A percentile compares a stretch with the other conserved stretches of the same genome.
phyloP scores from a whole-genome alignment of 1,139 yeast species.

The Yamadazyma pseudoaaseri region DNA sequence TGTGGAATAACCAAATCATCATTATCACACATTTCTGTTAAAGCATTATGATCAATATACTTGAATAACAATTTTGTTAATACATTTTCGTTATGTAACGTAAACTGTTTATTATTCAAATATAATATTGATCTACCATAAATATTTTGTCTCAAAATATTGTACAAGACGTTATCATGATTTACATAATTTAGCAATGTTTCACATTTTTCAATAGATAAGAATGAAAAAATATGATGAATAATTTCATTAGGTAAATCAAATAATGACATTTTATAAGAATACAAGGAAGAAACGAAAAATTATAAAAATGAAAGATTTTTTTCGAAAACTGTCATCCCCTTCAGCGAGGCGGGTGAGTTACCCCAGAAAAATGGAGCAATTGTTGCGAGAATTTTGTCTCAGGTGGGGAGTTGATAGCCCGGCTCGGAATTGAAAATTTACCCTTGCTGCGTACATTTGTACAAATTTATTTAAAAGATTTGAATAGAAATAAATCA shows the following conservation, averaged over 20 bases:
- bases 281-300: not conserved
- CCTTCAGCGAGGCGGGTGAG: constrained; percentile 4
- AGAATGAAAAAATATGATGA: constrained; percentile 13
- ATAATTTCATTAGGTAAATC: constrained; percentile 16
- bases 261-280: constrained; percentile 2
- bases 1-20: constrained; percentile 9
- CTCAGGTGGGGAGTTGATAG: too few relatives aligned
- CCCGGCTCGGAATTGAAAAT: too few relatives aligned
- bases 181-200: constrained; percentile 3
- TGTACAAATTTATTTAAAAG: too few relatives aligned
- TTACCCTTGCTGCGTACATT: too few relatives aligned
- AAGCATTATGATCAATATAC: constrained; percentile 9
- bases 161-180: not conserved
- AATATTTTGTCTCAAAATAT: constrained; percentile 7
- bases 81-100: constrained; percentile 4
- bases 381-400: constrained; percentile 1
- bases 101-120: constrained; percentile 7
- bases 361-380: constrained; percentile 6
- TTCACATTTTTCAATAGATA: constrained; percentile 15
- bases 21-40: constrained; percentile 3
- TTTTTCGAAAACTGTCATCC: too few relatives aligned
- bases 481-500: too few relatives aligned
- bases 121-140: constrained; percentile 15
- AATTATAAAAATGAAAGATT: too few relatives aligned
- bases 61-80: constrained; percentile 12